A percentile compares a stretch with the other conserved stretches of the same genome.
Conservation (phyloP, 306 rosid species). For the Castanospermum australe region DNA sequence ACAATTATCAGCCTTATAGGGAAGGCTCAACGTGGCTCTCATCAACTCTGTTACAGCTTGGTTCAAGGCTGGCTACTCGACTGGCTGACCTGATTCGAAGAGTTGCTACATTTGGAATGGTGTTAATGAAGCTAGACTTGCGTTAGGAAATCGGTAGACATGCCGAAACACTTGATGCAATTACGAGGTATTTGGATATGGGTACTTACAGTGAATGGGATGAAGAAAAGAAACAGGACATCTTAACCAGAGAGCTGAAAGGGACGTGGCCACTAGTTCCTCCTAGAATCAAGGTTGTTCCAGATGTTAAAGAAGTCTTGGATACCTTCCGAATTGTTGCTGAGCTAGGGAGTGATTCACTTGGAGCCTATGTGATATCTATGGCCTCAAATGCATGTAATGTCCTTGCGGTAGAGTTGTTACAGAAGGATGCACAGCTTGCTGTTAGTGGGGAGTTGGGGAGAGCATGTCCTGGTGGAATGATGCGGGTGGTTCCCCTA, state of each 20-base stretch:
- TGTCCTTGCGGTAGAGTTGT: conserved; percentile 68
- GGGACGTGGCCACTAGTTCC: conserved; percentile 64
- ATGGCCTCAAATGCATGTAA: conserved; percentile 72
- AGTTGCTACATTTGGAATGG: conserved; percentile 33
- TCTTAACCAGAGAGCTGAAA: conserved; percentile 51
- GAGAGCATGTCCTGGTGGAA: conserved; percentile 66
- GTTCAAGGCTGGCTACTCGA: too few species aligned
- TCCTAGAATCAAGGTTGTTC: conserved; percentile 47
- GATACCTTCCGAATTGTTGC: conserved; percentile 57
- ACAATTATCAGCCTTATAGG: too few species aligned
- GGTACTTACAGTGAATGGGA: conserved; percentile 62
- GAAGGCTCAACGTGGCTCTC: too few species aligned
- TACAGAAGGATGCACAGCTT: conserved; percentile 75
- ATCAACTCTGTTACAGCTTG: too few species aligned
- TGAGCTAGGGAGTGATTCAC: conserved; percentile 58
- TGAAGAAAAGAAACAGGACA: conserved; percentile 58
- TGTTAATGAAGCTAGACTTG: conserved; percentile 61
- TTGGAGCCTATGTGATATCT: conserved; percentile 73
- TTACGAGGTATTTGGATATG: conserved; percentile 54
- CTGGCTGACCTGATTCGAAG: conserved; percentile 60
- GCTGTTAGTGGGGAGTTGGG: conserved; percentile 66
- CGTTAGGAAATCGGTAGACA: conserved; percentile 70
- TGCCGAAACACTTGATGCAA: conserved; percentile 58
- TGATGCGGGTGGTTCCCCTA: conserved; percentile 70
- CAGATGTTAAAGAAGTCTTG: conserved; percentile 50